Conservation (phyloP, 2,329 filamentous ascomycete genomes). For the Beauveria sp. region DNA sequence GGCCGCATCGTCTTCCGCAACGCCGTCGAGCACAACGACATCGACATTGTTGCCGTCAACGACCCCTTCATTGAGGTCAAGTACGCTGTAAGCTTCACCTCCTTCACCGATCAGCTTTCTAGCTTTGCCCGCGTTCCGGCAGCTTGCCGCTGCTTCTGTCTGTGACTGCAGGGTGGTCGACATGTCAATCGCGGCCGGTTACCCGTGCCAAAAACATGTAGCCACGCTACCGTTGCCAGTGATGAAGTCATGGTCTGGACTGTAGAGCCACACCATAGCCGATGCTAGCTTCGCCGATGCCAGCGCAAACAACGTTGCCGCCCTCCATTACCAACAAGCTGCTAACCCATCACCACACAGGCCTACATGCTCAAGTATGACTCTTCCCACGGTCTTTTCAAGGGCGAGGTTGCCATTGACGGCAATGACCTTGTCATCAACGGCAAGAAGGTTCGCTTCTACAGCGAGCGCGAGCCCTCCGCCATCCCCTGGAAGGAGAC, state of each 20-base stretch:
- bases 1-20: conserved; percentile 99
- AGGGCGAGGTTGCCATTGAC: conserved; percentile 74
- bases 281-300: not conserved
- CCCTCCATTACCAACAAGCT: not conserved
- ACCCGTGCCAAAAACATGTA: not conserved
- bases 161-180: not conserved
- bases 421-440: conserved; percentile 74
- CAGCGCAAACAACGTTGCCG: not conserved
- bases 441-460: conserved; percentile 93
- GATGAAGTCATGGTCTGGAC: not conserved
- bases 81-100: conserved; percentile 74
- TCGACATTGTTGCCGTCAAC: conserved; percentile 95
- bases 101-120: not conserved
- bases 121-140: not conserved
- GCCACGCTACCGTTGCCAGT: not conserved
- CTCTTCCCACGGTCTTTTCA: conserved; percentile 93
- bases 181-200: not conserved
- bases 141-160: not conserved
- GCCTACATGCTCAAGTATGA: conserved; percentile 99
- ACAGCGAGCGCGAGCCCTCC: conserved; percentile 83
- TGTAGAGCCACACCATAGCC: not conserved
- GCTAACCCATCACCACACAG: conserved; percentile 35
- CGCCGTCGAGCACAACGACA: conserved; percentile 80
- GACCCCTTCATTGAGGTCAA: conserved; percentile 98
- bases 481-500: conserved; percentile 85